Percentiles rank a stretch among this genome's conserved stretches.
phyloP scores from a whole-genome alignment of 2,329 filamentous ascomycete genomes.

The Diplodia intermedia region DNA sequence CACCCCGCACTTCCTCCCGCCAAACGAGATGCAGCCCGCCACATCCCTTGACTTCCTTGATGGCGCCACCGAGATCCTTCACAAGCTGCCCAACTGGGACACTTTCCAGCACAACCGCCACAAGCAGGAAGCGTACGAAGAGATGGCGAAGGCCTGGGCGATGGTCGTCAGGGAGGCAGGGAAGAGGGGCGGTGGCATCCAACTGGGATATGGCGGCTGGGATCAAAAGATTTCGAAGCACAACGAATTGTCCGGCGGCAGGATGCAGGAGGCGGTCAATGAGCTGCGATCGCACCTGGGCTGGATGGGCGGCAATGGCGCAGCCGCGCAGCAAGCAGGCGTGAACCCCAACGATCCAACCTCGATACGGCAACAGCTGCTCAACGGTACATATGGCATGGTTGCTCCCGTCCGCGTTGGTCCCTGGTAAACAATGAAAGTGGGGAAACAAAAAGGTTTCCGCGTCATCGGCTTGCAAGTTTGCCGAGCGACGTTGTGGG shows the following conservation, averaged over 20 bases:
- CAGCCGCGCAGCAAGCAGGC: constrained; percentile 35
- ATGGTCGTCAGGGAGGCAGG: constrained; percentile 88
- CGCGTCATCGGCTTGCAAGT: neutral
- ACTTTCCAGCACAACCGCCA: constrained; percentile 86
- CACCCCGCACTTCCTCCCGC: constrained; percentile 93
- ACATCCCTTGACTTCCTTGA: constrained; percentile 88
- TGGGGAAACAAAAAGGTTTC: neutral
- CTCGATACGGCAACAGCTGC: constrained; percentile 55
- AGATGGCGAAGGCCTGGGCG: constrained; percentile 92
- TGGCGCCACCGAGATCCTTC: constrained; percentile 86
- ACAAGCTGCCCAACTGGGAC: constrained; percentile 89
- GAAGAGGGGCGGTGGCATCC: constrained; percentile 89
- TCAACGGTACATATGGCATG: constrained; percentile 63
- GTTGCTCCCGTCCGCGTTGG: constrained; percentile 62
- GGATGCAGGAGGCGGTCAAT: constrained; percentile 78
- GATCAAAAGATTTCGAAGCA: constrained; percentile 86
- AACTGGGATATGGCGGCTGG: constrained; percentile 89
- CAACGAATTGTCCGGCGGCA: constrained; percentile 83
- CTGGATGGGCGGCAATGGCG: constrained; percentile 69
- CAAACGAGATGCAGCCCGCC: constrained; percentile 83
- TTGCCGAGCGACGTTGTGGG: neutral
- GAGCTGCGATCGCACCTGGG: constrained; percentile 77
- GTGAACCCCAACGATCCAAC: constrained; percentile 39
- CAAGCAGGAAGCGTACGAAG: constrained; percentile 95
- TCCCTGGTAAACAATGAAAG: constrained; percentile 55